A percentile compares a stretch with the other conserved stretches of the same genome.
Evolutionary conservation across 495 filamentous ascomycete genomes (phyloP).

Genomic region (Hamigera avellanea): DNA sequence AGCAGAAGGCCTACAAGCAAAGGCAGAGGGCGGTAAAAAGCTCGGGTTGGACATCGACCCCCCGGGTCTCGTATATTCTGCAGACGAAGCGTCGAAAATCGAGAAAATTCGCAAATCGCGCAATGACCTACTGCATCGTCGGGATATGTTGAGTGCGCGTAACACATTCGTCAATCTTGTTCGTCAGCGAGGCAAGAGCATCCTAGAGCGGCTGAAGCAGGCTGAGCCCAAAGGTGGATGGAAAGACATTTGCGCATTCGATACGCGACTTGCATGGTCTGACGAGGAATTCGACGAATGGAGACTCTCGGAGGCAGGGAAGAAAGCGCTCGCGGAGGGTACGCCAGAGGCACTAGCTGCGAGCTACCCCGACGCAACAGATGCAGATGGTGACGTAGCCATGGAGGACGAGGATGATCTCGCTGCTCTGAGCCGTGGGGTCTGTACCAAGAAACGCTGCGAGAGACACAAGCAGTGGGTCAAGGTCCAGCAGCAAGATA

Average conservation of each 20-base stretch:
- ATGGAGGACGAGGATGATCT: conserved; percentile 23
- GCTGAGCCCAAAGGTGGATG: conserved; percentile 38
- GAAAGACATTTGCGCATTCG: conserved; percentile 60
- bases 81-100: conserved; percentile 29
- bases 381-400: conserved; percentile 25
- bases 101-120: conserved; percentile 29
- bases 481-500: conserved; percentile 40
- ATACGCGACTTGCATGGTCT: conserved; percentile 46
- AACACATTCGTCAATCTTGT: conserved; percentile 32
- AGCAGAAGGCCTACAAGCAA: conserved; percentile 51
- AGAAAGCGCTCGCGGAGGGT: conserved; percentile 29
- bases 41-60: conserved; percentile 38
- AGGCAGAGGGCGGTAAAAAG: conserved; percentile 68
- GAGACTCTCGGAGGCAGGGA: conserved; percentile 29
- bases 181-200: conserved; percentile 28
- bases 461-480: conserved; percentile 41
- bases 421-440: conserved; percentile 26
- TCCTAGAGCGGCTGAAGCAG: conserved; percentile 36
- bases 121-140: conserved; percentile 25
- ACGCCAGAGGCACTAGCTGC: conserved; percentile 25
- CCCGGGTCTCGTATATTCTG: conserved; percentile 23
- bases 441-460: conserved; percentile 42
- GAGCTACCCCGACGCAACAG: conserved; percentile 16
- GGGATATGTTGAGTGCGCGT: conserved; percentile 33
- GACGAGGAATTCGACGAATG: conserved; percentile 52